These are phyloP conservation scores for Turritis glabra DNA, from an alignment of 345 rosid species.

Conservation along the genomic window DNA sequence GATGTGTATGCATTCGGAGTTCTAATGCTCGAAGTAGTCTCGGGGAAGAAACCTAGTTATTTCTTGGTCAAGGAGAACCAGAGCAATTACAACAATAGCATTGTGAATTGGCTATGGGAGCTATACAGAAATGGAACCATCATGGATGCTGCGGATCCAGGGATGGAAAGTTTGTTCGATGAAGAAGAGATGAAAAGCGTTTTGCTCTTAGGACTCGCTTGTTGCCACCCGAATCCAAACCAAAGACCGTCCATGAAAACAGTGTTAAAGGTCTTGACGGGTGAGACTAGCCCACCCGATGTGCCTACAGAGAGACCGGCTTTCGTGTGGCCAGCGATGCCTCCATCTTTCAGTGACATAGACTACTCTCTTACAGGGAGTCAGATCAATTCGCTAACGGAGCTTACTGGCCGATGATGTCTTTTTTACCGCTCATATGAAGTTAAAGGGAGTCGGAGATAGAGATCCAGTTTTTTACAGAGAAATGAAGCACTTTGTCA, in stretches of 20 bases:
- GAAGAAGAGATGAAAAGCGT: conserved; percentile 48
- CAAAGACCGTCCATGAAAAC: conserved; percentile 65
- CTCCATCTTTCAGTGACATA: conserved; percentile 52
- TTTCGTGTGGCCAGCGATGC: conserved; percentile 73
- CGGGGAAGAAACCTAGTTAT: conserved; percentile 58
- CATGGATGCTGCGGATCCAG: conserved; percentile 53
- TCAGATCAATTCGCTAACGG: conserved; percentile 40
- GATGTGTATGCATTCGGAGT: conserved; percentile 75
- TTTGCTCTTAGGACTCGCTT: conserved; percentile 67
- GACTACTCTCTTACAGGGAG: conserved; percentile 45
- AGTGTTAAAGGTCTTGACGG: conserved; percentile 63
- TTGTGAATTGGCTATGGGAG: conserved; percentile 77
- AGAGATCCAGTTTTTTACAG: too few relatives aligned
- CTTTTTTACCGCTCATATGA: too few relatives aligned
- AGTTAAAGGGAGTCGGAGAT: too few relatives aligned
- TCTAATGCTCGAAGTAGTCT: conserved; percentile 58
- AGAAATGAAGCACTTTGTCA: too few relatives aligned
- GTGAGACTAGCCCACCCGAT: conserved; percentile 54
- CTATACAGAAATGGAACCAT: conserved; percentile 49
- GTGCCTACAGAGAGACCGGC: conserved; percentile 66
- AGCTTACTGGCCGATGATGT: conserved; percentile 51
- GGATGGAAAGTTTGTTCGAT: conserved; percentile 43
- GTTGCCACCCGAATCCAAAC: conserved; percentile 80
- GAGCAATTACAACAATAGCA: conserved; percentile 46
- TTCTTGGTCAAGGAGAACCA: conserved; percentile 33